Base-by-base conservation (phyloP, 2,329 filamentous ascomycete species). In the Hypomyces perniciosus region DNA sequence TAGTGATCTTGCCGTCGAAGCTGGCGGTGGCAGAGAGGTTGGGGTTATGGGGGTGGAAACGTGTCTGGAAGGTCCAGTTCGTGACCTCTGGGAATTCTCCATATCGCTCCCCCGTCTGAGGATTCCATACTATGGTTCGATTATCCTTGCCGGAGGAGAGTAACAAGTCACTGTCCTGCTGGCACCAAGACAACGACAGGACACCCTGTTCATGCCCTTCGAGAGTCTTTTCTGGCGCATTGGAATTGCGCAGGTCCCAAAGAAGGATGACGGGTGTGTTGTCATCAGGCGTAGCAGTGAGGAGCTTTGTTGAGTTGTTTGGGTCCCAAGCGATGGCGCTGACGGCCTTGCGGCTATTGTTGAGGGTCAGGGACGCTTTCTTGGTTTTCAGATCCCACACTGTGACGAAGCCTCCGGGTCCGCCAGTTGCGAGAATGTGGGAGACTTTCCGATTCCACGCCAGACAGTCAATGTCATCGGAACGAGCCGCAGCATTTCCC, bases 381-480 rank as follows among this genome's bases (percentile, higher is more conserved):
- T 96, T 97, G 9, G 89, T 90, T 76, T 96, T 96, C 57, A 97
- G 79, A 72, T 99, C 93, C 93, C 93, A 99, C 13, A 99, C 92
- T 2, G 93, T 97, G 34, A 97, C 91, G 63, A 97, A 95, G 4
- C 93, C 93, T 45, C 90, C 91, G 55, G 84, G 87, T 65, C 91
- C 92, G 58, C 93, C 93, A 8, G 92, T 97, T 13, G 92, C 93
- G 59, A 99, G 74, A 66, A 99, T 99, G 66, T 99, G 92, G 10
- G 92, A 83, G 39, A 97, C 92, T 73, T 95, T 97, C 65, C 90
- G 91, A 72, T 99, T 99, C 95, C 95, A 99, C 60, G 96, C 92
- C 54, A 99, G 77, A 59, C 91, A 95, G 63, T 97, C 93, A 57
- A 97, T 88, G 61, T 99, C 93, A 63, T 97, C 92, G 37, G 90